phyloP scores from a whole-genome alignment of 2,329 filamentous ascomycete genomes.

The Fusarium denticulatum region DNA sequence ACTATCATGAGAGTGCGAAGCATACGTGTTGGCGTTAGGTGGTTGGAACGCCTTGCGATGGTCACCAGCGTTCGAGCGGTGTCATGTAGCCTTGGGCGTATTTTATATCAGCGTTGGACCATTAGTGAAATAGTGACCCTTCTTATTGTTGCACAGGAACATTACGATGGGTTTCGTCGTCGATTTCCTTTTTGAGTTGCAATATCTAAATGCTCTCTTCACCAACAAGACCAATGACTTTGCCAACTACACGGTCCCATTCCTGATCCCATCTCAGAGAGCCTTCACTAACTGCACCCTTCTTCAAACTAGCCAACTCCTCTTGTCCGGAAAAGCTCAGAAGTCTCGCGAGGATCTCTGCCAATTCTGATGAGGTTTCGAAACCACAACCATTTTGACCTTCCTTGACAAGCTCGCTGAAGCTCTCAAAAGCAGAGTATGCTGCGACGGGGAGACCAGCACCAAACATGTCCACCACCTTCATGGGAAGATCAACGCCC shows the following conservation, averaged over 20 bases:
- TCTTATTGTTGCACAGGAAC: neutral
- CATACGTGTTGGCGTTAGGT: conserved; percentile 21
- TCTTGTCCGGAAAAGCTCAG: conserved; percentile 62
- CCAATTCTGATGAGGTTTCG: conserved; percentile 73
- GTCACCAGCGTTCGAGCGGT: conserved; percentile 30
- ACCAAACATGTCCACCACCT: conserved; percentile 99
- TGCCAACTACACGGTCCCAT: conserved; percentile 86
- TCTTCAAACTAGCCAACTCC: conserved; percentile 69
- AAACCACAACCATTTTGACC: conserved; percentile 89
- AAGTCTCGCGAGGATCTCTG: conserved; percentile 69
- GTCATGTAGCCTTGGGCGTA: conserved; percentile 31
- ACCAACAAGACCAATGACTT: conserved; percentile 66
- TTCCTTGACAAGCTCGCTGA: conserved; percentile 89
- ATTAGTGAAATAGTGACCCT: neutral
- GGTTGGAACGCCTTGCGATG: conserved; percentile 2
- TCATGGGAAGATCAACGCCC: conserved; percentile 97
- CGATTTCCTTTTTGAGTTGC: neutral
- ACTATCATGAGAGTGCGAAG: neutral
- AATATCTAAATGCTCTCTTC: conserved; percentile 23
- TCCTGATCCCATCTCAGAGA: conserved; percentile 87
- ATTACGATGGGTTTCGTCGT: neutral
- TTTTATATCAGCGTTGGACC: conserved; percentile 25
- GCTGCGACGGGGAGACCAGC: conserved; percentile 90
- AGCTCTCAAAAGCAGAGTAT: conserved; percentile 87
- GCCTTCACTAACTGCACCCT: conserved; percentile 79